phyloP scores from a whole-genome alignment of 83 land plant species.

The Diphasiastrum complanatum region DNA sequence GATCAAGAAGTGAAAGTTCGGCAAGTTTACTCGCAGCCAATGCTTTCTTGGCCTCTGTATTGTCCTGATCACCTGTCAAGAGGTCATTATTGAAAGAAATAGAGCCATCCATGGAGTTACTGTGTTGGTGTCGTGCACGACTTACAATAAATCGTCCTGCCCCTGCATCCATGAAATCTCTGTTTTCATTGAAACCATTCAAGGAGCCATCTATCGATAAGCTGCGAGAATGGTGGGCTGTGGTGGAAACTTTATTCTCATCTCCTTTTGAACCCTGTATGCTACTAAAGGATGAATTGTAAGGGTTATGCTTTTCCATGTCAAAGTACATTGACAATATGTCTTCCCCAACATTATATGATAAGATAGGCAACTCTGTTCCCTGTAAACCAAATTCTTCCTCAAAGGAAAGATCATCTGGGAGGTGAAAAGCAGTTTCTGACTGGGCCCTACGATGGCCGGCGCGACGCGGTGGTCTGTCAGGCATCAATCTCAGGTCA shows the following conservation, averaged over 20 bases:
- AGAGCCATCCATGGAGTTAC: no score
- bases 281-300: no score
- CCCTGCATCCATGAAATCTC: not conserved
- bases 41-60: slow-evolving; percentile 13
- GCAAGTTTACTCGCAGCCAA: slow-evolving; percentile 15
- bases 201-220: slow-evolving; percentile 5
- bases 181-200: no score
- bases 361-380: slow-evolving; percentile 3
- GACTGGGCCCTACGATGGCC: slow-evolving; percentile 10
- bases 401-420: slow-evolving; percentile 5
- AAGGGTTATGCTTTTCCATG: slow-evolving; percentile 5
- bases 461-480: not conserved
- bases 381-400: no score
- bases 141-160: not conserved
- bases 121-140: slow-evolving; percentile 6
- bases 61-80: not conserved
- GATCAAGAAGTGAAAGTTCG: slow-evolving; percentile 13
- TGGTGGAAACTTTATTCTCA: not conserved
- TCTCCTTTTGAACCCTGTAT: not conserved
- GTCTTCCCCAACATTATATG: slow-evolving; percentile 1
- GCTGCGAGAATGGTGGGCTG: slow-evolving; percentile 10
- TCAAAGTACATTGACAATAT: slow-evolving; percentile 9
- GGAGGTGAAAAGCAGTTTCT: slow-evolving; percentile 8
- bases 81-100: no score
- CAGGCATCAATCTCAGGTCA: not conserved